A percentile compares a stretch with the other conserved stretches of the same genome.
These are phyloP conservation scores for Penicillium sp. DNA, from an alignment of 2,329 filamentous ascomycete genomes.

Conservation along the genomic window DNA sequence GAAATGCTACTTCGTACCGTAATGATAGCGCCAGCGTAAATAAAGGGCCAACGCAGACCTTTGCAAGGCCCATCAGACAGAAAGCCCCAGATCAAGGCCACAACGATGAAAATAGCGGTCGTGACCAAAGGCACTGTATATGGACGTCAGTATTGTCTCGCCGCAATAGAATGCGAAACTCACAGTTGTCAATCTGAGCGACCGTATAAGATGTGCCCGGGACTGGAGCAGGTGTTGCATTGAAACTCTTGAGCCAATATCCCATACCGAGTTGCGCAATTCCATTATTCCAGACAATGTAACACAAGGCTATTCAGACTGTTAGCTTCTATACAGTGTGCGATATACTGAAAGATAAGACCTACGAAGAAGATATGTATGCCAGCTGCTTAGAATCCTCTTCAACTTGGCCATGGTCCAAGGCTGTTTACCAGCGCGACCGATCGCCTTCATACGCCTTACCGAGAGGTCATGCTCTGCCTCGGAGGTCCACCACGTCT, in stretches of 20 bases:
- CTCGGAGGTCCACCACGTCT: conserved; percentile 26
- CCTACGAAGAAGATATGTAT: conserved; percentile 17
- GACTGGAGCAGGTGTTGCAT: conserved; percentile 35
- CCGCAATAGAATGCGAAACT: conserved; percentile 3
- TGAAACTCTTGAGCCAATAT: conserved; percentile 47
- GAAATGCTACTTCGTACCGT: conserved; percentile 24
- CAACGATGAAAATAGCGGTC: conserved; percentile 36
- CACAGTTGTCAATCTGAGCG: conserved; percentile 38
- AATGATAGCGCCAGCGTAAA: conserved; percentile 38
- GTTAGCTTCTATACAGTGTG: not conserved
- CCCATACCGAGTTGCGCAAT: conserved; percentile 38
- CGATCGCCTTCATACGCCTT: conserved; percentile 35
- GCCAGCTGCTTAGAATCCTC: conserved; percentile 40
- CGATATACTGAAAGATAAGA: not conserved
- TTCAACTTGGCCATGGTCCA: conserved; percentile 38
- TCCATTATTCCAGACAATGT: conserved; percentile 44
- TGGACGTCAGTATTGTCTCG: not conserved
- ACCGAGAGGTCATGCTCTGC: conserved; percentile 25
- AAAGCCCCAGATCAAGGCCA: conserved; percentile 40
- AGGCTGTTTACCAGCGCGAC: conserved; percentile 37
- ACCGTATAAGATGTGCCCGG: conserved; percentile 36
- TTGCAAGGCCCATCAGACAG: conserved; percentile 36
- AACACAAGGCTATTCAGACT: conserved; percentile 28
- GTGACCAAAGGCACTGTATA: conserved; percentile 29
- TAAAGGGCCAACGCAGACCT: conserved; percentile 42